Base-by-base conservation (phyloP, 179 eudicot genomes). In the Amaranthus tricolor region DNA sequence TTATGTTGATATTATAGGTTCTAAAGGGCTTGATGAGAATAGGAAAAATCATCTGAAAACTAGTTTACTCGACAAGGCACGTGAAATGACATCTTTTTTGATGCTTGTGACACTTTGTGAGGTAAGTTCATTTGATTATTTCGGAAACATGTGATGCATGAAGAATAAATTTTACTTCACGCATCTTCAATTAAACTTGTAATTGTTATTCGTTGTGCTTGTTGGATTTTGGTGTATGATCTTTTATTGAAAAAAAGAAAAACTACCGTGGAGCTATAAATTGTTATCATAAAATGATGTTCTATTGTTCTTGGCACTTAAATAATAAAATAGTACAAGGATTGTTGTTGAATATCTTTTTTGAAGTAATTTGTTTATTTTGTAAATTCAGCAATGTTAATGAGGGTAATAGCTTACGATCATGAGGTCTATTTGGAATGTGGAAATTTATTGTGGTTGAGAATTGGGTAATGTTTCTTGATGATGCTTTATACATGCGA, bases 61-160 rank as follows among this genome's bases (percentile, higher is more conserved):
- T 80, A 45, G 82, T 73, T 85, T 94, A 70, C 78, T 74, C 70
- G 84, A 84, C 58, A 89, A 79, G 83, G 96, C 93, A 66, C 40
- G 44, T 77, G 97, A 94, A 76, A 88, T 94, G 55, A 74, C 89
- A 57, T 93, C 97, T 13, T 90, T 85, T 79, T 85, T 76, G 72
- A 94, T 94, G 98, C 94, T 94, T 72, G 90, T 94, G 68, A 87
- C 98, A 48, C 91, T 94, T 77, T 94, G 96, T 77, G 98, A 94
- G 98, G 98, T 94, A 86, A 72, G 67, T 52, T 74, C 62, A 62
- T 44, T 12, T 20, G 17, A 54, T 12, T 54, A 73, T 76, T 19
- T 17, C 43, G 60, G n/a, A 31, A 45, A 52, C 9, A 52, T 50
- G 44, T 24, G 16, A 48, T 20, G 31, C 53, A 67, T 61, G 12